Evolutionary conservation across 2,329 filamentous ascomycete genomes (phyloP).

Genomic region (Venturia carpophila): DNA sequence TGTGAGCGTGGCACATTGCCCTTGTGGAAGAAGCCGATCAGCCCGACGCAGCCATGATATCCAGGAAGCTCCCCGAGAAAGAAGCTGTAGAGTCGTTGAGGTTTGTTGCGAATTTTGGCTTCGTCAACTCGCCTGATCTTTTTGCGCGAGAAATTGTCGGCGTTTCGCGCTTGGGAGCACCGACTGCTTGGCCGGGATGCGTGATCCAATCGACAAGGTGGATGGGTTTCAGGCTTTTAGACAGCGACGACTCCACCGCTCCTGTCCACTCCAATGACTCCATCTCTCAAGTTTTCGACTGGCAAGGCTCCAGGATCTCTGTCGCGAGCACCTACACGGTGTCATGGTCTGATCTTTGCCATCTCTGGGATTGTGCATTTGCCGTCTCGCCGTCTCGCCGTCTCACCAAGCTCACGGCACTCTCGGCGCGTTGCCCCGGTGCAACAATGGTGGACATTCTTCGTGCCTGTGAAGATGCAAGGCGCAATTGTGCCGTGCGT

Average conservation of each 20-base stretch:
- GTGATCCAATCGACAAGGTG: neutral
- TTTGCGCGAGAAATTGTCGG: neutral
- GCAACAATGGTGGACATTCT: neutral
- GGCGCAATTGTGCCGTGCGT: neutral
- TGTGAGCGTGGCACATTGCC: too few relatives aligned
- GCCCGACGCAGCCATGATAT: neutral
- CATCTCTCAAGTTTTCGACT: too few relatives aligned
- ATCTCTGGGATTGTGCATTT: neutral
- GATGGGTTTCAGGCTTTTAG: too few relatives aligned
- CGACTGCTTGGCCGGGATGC: neutral
- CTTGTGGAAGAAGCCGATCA: too few relatives aligned
- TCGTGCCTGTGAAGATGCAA: neutral
- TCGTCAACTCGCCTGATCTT: neutral
- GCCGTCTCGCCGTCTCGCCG: neutral
- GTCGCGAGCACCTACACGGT: neutral
- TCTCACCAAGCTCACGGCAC: neutral
- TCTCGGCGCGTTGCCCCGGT: neutral
- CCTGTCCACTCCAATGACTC: too few relatives aligned
- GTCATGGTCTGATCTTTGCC: too few relatives aligned
- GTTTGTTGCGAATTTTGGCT: neutral
- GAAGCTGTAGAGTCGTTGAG: neutral
- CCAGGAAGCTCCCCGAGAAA: neutral
- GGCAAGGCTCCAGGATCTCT: too few relatives aligned
- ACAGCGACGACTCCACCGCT: neutral
- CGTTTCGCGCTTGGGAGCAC: slow-evolving; percentile 1